These are phyloP conservation scores for Prunus fruticosa DNA, from an alignment of 306 rosid species.

Conservation along the genomic window DNA sequence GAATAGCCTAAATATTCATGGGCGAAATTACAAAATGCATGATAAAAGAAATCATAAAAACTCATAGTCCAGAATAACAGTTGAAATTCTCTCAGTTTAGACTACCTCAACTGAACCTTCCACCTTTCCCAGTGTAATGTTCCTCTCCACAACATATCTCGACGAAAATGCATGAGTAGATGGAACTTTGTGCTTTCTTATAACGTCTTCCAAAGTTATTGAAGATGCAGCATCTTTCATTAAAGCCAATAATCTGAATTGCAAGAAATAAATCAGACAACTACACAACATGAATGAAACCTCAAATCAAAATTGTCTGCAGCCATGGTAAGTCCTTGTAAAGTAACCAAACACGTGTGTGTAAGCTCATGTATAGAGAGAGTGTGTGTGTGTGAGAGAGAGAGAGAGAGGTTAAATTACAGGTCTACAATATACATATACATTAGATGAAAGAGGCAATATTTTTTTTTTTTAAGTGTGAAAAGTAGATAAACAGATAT, in stretches of 20 bases:
- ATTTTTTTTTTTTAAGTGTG: too few relatives aligned
- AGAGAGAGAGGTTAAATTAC: neutral
- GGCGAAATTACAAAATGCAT: neutral
- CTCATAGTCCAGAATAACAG: neutral
- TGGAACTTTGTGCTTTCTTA: conserved; percentile 50
- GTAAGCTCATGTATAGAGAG: neutral
- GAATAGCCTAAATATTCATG: conserved; percentile 56
- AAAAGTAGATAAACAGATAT: neutral
- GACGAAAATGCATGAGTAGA: conserved; percentile 47
- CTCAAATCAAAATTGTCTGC: neutral
- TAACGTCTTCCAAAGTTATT: conserved; percentile 54
- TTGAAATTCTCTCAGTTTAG: conserved; percentile 4
- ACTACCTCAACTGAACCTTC: conserved; percentile 77
- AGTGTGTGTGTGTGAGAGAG: neutral
- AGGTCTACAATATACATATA: neutral
- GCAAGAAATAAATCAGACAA: conserved; percentile 20
- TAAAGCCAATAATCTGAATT: conserved; percentile 57
- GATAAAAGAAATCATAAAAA: neutral
- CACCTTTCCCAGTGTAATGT: conserved; percentile 75
- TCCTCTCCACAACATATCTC: conserved; percentile 56
- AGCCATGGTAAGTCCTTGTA: neutral
- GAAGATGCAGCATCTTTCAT: conserved; percentile 60
- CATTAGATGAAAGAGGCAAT: neutral
- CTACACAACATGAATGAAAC: neutral
- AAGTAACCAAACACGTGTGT: neutral